Base-by-base conservation (phyloP, 2,329 filamentous ascomycete species). In the Monosporascus cannonballus region DNA sequence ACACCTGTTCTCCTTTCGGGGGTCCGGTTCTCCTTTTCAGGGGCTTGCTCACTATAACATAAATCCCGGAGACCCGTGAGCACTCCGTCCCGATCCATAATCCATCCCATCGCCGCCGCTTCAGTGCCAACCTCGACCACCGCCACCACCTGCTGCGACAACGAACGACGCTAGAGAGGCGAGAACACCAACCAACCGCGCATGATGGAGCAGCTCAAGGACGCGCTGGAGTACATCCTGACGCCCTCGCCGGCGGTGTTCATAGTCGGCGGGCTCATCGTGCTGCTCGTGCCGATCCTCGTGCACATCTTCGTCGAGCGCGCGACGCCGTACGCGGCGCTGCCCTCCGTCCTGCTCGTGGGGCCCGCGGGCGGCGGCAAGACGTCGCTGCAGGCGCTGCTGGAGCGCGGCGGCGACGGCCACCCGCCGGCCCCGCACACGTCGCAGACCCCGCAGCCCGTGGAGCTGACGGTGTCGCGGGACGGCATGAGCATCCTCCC, bases 331-430 rank as follows among this genome's bases (percentile, higher is more conserved):
- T 85, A 87, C 63, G 82, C 82, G 38, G 78, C 77, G 15, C 80
- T 88, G 25, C 90, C 93, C 48, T 87, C 86, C 7, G 84, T 97
- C 55, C 76, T 96, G 9, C 80, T 96, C 44, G 69, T 92, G 48
- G 94, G 94, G 1, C 90, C 93, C 17, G 85, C 86, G 52, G 88
- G 86, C 57, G 81, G 84, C 48, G 94, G 94, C 64, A 99, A 97
- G 76, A 97, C 94, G 0, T 81, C 89, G 8, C 83, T 97, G 36
- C 74, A 91, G n/a, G 91, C 90, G 22, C 79, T 94, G 61, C 76
- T 84, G 62, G 80, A 86, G 71, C 78, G 80, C 61, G 80, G 80
- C 62, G 65, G 70, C 58, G 50, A 61, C 49, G 64, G 69, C 20
- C 42, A 17, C 51, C 65, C 71, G 27, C 27, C 27, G 52, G 63